Evolutionary conservation across 305 asterid genomes (phyloP).

Genomic region (Fraxinus sp.): DNA sequence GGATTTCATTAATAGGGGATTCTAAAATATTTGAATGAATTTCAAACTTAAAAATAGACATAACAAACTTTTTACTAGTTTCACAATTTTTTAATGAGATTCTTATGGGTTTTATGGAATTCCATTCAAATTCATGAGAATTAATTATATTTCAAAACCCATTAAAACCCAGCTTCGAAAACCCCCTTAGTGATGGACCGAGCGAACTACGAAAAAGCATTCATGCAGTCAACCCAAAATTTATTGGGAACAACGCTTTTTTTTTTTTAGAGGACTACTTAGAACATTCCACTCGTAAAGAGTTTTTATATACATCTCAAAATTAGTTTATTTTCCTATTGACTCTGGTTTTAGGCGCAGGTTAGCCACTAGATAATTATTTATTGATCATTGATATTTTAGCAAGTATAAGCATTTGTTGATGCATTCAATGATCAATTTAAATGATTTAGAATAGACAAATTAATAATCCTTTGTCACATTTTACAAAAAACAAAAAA

Average conservation of each 20-base stretch:
- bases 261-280: not conserved
- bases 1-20: not conserved
- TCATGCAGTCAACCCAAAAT: not conserved
- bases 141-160: not conserved
- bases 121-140: not conserved
- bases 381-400: not conserved
- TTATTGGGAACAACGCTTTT: not conserved
- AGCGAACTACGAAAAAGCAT: not conserved
- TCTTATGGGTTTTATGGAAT: not conserved
- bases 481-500: not conserved
- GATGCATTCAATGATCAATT: not conserved
- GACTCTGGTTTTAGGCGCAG: not conserved
- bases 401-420: not conserved
- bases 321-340: not conserved
- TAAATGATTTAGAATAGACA: not conserved
- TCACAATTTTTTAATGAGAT: not conserved
- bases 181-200: not conserved
- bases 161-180: not conserved
- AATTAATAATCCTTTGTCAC: slow-evolving; percentile 1
- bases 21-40: not conserved
- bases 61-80: not conserved
- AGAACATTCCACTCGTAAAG: not conserved
- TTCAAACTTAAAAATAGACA: not conserved
- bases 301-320: not conserved
- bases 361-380: not conserved